Evolutionary conservation across 1,139 yeast species (phyloP), one percentile per base, ranked within the genome.

Genomic region (Entelexis paramagnoliae): DNA sequence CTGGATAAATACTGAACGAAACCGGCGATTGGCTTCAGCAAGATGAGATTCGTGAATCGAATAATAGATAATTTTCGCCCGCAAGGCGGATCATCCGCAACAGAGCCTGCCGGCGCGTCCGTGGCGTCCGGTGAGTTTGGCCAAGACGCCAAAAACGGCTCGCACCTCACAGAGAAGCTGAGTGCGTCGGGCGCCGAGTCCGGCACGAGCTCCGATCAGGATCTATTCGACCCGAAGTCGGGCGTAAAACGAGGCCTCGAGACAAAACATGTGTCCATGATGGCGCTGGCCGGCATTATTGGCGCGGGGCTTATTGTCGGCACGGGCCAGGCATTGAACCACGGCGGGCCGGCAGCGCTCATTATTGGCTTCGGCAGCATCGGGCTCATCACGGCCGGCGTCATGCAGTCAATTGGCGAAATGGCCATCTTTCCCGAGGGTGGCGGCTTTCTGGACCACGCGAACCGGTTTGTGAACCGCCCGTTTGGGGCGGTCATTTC

Each of bases 301-400:
- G 86, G 87, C 16, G 78, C 87, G 3, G 91, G 91, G 52, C 67
- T 83, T 49, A 74, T 79, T 55, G 68, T 81, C 48, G 83, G 85
- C 33, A 75, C 84, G 0, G 83, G 84, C 4, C 74, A 73, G 50
- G 75, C 84, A 4, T 67, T 81, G 49, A 72, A 76, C 26, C 65
- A 64, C 19, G 85, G 84, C 54, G 88, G 88, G 17, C 87, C 88
- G 3, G 75, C 78, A 7, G 75, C 83, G 7, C 66, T 81, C 51
- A 65, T 81, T 22, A 68, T 81, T 46, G 78, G 80, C 39, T 81
- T 79, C 61, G 64, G 74, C 7, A 69, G 79, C 29, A 77, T 80
- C 57, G 86, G 86, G 14, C 63, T 76, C 2, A 68, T 80, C 36
- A 83, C 81, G 1, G 79, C 75, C 50, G 67, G 76, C 51, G 75